Evolutionary conservation across 2,329 filamentous ascomycete species (phyloP).

Genomic region (Trichoderma sp.): DNA sequence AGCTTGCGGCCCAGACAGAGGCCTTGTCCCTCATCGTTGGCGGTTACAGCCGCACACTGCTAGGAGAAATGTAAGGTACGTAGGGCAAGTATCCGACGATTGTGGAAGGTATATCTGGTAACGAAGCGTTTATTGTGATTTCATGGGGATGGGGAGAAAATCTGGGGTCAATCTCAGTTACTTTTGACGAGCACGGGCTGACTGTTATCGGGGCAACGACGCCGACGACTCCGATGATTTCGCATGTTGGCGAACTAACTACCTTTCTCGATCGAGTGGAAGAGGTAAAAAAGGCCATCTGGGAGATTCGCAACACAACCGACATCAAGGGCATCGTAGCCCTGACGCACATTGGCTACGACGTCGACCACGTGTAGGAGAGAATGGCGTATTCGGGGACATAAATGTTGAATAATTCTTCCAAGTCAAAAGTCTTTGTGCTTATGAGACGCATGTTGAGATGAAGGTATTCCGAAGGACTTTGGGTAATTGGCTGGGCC

Average conservation of each 20-base stretch:
- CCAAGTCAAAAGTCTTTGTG: not conserved
- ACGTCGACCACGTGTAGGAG: slow-evolving; percentile 50
- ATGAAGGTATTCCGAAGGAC: not conserved
- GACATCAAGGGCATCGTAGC: slow-evolving; percentile 64
- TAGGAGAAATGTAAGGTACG: slow-evolving; percentile 57
- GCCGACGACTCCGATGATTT: slow-evolving; percentile 56
- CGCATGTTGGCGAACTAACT: slow-evolving; percentile 57
- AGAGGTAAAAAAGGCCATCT: slow-evolving; percentile 60
- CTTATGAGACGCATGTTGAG: not conserved
- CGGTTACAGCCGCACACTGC: slow-evolving; percentile 58
- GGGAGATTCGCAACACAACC: slow-evolving; percentile 59
- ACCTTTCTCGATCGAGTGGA: slow-evolving; percentile 56
- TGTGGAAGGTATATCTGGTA: slow-evolving; percentile 56
- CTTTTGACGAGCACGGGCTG: slow-evolving; percentile 58
- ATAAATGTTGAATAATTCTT: not conserved
- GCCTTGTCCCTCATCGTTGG: slow-evolving; percentile 68
- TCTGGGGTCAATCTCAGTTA: slow-evolving; percentile 64
- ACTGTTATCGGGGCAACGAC: slow-evolving; percentile 66
- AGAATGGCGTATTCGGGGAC: not conserved
- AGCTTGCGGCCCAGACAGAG: slow-evolving; percentile 39
- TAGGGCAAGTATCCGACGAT: slow-evolving; percentile 64
- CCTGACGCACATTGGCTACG: slow-evolving; percentile 66
- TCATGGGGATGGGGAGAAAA: slow-evolving; percentile 69
- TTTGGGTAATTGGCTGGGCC: no score
- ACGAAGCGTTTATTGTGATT: slow-evolving; percentile 69